phyloP scores from a whole-genome alignment of 352 stramenopile genomes.

The Lagenidium sp. region DNA sequence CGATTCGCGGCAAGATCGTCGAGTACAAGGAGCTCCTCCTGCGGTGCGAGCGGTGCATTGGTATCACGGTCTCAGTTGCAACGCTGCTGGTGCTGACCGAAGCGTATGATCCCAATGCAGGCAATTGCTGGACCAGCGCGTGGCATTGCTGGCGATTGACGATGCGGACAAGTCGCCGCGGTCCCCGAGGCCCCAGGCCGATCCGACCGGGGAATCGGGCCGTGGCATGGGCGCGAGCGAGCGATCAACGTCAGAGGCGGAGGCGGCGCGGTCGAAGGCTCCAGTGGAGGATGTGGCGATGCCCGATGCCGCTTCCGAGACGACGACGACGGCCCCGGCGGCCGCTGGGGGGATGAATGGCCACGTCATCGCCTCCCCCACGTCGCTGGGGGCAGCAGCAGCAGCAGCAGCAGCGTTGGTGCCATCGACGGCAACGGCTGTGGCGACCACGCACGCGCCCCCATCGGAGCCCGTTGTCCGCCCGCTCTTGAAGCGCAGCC shows the following conservation, averaged over 20 bases:
- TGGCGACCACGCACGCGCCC: not conserved
- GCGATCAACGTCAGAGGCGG: not conserved
- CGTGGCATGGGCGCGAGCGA: not conserved
- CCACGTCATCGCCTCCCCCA: too few relatives aligned
- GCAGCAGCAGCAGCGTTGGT: not conserved
- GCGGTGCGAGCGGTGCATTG: conserved; percentile 24
- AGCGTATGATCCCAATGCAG: too few relatives aligned
- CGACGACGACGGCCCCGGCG: too few relatives aligned
- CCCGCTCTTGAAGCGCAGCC: conserved; percentile 5
- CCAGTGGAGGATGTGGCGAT: conserved; percentile 1
- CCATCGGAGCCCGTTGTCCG: too few relatives aligned
- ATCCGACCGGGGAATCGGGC: conserved; percentile 1
- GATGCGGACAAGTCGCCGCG: conserved; percentile 15
- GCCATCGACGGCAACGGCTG: not conserved
- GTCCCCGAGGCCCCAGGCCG: conserved; percentile 2
- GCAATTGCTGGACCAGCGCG: conserved; percentile 50
- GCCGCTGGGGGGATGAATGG: too few relatives aligned
- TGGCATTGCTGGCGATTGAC: conserved; percentile 20
- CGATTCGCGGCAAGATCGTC: conserved; percentile 55
- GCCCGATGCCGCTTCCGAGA: conserved; percentile 1
- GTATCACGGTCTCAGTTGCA: conserved; percentile 1
- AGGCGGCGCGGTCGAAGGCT: not conserved
- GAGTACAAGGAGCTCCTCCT: conserved; percentile 67
- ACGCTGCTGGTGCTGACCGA: conserved; percentile 9
- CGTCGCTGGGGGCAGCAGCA: too few relatives aligned